Base-by-base conservation (phyloP, 257 asterid genomes). In the Fraxinus pennsylvanica region DNA sequence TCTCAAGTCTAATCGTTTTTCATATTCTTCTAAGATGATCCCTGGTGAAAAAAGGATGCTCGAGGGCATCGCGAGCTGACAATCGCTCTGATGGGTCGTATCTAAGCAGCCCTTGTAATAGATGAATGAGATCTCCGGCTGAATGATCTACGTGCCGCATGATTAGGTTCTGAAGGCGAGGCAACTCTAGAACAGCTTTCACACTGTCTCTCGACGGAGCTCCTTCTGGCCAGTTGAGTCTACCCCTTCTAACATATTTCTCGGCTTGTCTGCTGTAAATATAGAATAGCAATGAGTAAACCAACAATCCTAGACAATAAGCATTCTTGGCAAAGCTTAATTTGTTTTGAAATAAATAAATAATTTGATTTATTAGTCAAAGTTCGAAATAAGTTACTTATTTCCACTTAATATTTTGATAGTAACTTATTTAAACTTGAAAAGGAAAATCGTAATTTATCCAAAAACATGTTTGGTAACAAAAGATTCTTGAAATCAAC, bases 181-280 rank as follows among this genome's bases (percentile, higher is more conserved):
- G 93, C 75, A 94, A 57, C 86, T 94, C 92, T 67, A 81, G 22
- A 27, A 94, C 98, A 32, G 94, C 88, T 84, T 81, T 94, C 6
- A 92, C 90, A 68, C 97, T 94, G 1, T 92, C 98, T 52, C 98
- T 88, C 7, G 97, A 89, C 9, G 94, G 38, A 4, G 98, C 96
- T 7, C 97, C 97, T 63, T 91, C 98, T 0, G 98, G 98, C 97
- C 97, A 94, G 73, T 92, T 92, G 66, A 94, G 80, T 50, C 92
- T 71, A 32, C 94, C 94, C 85, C 91, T 92, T 76, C 97, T 83
- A 45, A 92, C 86, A 76, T 88, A 91, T 75, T 91, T 94, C 52
- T 91, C 96, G 4, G 96, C 90, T 71, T 91, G 88, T 36, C 92
- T 93, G 68, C 98, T 94, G 85, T 3, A 65, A 65, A 75, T 2